Conservation (phyloP, 2,329 filamentous ascomycete species). For the Aspergillus novoparasiticus region DNA sequence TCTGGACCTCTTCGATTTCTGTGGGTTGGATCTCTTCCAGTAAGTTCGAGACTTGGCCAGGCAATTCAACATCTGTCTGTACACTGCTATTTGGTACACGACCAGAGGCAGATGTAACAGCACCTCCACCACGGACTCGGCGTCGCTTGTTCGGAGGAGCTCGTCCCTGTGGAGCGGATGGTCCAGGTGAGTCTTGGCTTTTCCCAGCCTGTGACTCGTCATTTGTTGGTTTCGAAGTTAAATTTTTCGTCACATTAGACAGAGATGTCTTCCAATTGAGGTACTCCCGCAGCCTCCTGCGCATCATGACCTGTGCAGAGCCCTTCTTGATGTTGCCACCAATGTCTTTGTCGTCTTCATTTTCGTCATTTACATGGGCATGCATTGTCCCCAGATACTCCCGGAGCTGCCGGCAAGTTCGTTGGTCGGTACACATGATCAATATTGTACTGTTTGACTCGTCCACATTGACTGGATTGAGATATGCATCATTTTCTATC, state of each 20-base stretch:
- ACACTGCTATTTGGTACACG: constrained; percentile 75
- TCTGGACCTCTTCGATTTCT: constrained; percentile 73
- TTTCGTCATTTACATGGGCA: constrained; percentile 53
- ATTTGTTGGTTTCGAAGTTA: constrained; percentile 34
- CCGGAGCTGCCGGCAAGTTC: constrained; percentile 82
- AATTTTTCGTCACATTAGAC: constrained; percentile 69
- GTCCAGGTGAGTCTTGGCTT: constrained; percentile 22
- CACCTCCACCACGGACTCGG: constrained; percentile 77
- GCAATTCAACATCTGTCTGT: constrained; percentile 73
- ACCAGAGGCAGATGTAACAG: constrained; percentile 58
- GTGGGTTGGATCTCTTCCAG: constrained; percentile 83
- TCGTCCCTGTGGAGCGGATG: constrained; percentile 52
- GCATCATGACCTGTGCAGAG: constrained; percentile 86
- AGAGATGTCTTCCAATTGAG: constrained; percentile 90
- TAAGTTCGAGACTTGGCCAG: constrained; percentile 77
- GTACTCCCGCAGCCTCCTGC: constrained; percentile 81
- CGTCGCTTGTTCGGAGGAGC: constrained; percentile 83
- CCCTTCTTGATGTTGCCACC: constrained; percentile 60
- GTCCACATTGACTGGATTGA: constrained; percentile 74
- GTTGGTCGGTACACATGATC: constrained; percentile 91
- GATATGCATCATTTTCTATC: constrained; percentile 86
- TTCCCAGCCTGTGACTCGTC: constrained; percentile 26
- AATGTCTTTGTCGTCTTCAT: constrained; percentile 48
- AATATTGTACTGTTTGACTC: constrained; percentile 90
- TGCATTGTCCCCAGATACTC: constrained; percentile 94